phyloP scores from a whole-genome alignment of 164 flowering plant genomes.

The Liriodendron chinense region DNA sequence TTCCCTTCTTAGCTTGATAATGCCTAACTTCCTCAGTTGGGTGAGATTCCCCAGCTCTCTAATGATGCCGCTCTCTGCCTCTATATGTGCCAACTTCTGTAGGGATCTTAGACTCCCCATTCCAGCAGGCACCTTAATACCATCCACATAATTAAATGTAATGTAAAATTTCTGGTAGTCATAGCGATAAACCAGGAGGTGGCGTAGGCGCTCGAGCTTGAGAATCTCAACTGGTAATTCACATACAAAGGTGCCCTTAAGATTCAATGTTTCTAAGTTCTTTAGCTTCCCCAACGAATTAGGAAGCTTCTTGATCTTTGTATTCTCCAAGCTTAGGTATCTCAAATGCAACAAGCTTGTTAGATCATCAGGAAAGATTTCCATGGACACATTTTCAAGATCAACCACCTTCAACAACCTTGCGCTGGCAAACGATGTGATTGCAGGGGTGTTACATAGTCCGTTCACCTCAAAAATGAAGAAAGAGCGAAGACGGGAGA shows the following conservation, averaged over 20 bases:
- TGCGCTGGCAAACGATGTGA: neutral
- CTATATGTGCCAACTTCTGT: constrained; percentile 8
- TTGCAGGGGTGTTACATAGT: too few relatives aligned
- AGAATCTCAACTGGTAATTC: constrained; percentile 10
- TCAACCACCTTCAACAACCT: constrained; percentile 9
- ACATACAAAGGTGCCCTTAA: constrained; percentile 5
- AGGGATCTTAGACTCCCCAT: constrained; percentile 4
- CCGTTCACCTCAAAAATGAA: neutral
- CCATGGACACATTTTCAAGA: neutral
- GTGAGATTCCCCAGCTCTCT: constrained; percentile 8
- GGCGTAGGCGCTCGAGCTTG: constrained; percentile 5
- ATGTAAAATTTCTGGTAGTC: neutral
- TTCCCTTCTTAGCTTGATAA: neutral
- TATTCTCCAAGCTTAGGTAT: constrained; percentile 10
- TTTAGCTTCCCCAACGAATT: constrained; percentile 7
- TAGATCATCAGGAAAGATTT: neutral
- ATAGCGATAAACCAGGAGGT: constrained; percentile 10
- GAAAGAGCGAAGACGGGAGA: constrained; percentile 1
- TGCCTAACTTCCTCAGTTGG: constrained; percentile 7
- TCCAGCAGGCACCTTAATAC: neutral
- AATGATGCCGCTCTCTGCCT: constrained; percentile 4
- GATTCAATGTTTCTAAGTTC: constrained; percentile 8
- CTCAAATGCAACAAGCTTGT: neutral
- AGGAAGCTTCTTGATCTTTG: constrained; percentile 10
- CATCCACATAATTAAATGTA: neutral